Percentiles rank a stretch among this genome's conserved stretches.
Conservation (phyloP, 1,284 basidiomycete species). For the Neotropicomus parvogracilis region DNA sequence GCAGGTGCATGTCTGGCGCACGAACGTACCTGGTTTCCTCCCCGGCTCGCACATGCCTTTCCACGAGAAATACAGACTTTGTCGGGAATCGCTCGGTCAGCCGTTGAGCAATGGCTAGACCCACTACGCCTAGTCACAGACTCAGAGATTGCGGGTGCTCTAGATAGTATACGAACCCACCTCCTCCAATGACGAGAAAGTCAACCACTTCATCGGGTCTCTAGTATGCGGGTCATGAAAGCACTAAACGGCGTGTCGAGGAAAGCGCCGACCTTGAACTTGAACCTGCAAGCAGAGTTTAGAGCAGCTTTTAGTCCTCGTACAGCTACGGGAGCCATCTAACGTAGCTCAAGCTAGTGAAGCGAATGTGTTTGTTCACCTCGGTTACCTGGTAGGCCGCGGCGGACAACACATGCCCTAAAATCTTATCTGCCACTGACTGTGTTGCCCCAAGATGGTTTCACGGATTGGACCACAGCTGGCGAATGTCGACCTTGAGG, state of each 20-base stretch:
- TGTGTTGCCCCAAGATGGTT: constrained; percentile 13
- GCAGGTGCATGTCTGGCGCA: neutral
- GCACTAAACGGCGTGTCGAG: neutral
- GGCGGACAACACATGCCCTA: too few species aligned
- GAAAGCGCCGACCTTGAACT: constrained; percentile 51
- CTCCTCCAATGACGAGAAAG: constrained; percentile 90
- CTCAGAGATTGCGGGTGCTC: neutral
- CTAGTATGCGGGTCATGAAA: constrained; percentile 33
- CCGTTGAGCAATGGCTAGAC: constrained; percentile 81
- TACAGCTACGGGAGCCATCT: constrained; percentile 33
- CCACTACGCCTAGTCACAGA: constrained; percentile 65
- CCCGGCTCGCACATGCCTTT: constrained; percentile 71
- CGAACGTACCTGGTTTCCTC: constrained; percentile 75
- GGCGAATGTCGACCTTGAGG: constrained; percentile 36
- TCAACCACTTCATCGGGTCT: constrained; percentile 78
- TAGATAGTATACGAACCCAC: constrained; percentile 35
- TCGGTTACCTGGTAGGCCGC: neutral
- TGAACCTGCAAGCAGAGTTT: constrained; percentile 58
- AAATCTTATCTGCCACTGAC: constrained; percentile 23
- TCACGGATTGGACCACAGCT: constrained; percentile 35
- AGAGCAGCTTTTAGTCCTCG: constrained; percentile 55
- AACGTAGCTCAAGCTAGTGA: neutral
- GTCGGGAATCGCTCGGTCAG: constrained; percentile 65
- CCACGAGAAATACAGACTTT: constrained; percentile 82
- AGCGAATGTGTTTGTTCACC: neutral